These are phyloP conservation scores for Colletotrichum agaves DNA, from an alignment of 2,329 filamentous ascomycete genomes.

Conservation along the genomic window DNA sequence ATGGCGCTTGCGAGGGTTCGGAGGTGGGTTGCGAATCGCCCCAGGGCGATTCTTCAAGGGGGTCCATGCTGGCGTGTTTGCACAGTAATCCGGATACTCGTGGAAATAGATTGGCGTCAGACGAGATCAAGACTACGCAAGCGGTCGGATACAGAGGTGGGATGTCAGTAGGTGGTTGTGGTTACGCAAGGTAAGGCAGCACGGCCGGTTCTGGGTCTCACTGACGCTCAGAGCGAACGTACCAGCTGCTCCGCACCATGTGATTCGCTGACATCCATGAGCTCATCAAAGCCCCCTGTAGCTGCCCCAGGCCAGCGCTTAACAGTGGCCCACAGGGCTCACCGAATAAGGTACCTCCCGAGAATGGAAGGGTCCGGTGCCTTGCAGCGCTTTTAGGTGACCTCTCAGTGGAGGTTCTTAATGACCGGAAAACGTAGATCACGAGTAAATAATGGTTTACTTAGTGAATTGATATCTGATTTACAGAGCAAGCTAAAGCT, in stretches of 20 bases:
- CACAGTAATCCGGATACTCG: not conserved
- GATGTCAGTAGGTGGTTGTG: conserved; percentile 28
- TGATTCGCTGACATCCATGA: conserved; percentile 25
- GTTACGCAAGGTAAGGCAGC: conserved; percentile 22
- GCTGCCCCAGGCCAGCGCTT: not conserved
- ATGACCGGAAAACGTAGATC: not conserved
- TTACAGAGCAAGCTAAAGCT: conserved; percentile 13
- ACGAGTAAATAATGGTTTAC: not conserved
- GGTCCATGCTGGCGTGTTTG: conserved; percentile 52
- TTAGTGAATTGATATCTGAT: conserved; percentile 14
- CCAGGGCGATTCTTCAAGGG: conserved; percentile 64
- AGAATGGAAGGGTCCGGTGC: not conserved
- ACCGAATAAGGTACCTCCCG: not conserved
- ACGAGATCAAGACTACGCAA: conserved; percentile 5
- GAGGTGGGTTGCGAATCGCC: conserved; percentile 56
- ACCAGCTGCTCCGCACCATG: conserved; percentile 29
- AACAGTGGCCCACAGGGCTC: not conserved
- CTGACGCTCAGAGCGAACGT: conserved; percentile 13
- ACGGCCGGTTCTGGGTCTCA: conserved; percentile 27
- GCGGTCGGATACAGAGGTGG: not conserved
- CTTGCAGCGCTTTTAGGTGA: not conserved
- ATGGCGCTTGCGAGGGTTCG: conserved; percentile 46
- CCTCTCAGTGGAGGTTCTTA: not conserved
- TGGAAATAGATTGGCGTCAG: conserved; percentile 5
- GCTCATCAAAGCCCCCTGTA: conserved; percentile 21